Base-by-base conservation (phyloP, 805 yeast species). In the Lipomyces yamanashiensis region DNA sequence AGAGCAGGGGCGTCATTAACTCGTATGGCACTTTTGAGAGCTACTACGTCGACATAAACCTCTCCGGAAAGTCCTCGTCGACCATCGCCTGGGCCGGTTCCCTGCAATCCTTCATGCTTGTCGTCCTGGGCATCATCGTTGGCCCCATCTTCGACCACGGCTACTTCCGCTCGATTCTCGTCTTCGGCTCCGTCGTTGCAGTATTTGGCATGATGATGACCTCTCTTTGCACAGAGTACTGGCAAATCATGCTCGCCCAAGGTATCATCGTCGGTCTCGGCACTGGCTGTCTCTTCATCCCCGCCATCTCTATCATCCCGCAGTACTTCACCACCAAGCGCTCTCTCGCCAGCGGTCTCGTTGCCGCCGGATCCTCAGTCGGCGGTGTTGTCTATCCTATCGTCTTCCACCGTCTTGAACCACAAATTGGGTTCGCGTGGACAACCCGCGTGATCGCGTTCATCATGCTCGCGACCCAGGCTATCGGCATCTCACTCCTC, bases 211-310 rank as follows among this genome's bases (percentile, higher is more conserved):
- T 74, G 63, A 73, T 76, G 75, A 71, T 76, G 73, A 66, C 74
- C 12, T 68, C 73, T 40, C 65, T 76, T 53, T 79, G 83, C 51
- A 73, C 74, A 1, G 71, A 76, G 15, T 76, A 82, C 19, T 82
- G 80, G 71, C 88, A 86, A 63, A 80, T 85, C 59, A 76, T 85
- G 51, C 72, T 85, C 12, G 77, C 83, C 2, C 85, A 84, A 70
- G 83, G 87, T 37, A 70, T 82, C n/a, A 78, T 83, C 3, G 71
- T 79, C 53, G 86, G 85, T 0, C 56, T 82, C 1, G 84, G 84
- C 0, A 71, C 77, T 3, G 76, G 80, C 1, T 65, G 81, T 58
- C 72, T 79, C 37, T 80, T 82, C 73, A 72, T 80, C 1, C 78
- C 84, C 2, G 74, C 81, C 47, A 73, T 83, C 34, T 79, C 84